phyloP scores from a whole-genome alignment of 2,329 filamentous ascomycete genomes.

The Penicillium concentricum region DNA sequence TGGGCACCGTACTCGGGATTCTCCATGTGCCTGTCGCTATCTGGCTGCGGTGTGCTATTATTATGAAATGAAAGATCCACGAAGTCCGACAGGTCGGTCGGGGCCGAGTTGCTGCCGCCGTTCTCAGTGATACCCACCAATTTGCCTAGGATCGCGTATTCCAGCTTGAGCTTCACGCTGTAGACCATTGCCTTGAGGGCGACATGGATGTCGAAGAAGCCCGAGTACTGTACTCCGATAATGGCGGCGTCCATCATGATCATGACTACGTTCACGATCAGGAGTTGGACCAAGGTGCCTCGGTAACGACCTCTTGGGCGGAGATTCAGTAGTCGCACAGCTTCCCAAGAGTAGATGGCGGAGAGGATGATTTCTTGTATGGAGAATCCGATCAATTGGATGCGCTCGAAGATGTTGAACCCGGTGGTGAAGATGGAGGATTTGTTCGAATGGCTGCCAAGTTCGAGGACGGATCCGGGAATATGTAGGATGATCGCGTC shows the following conservation, averaged over 20 bases:
- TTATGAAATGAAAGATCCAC: constrained; percentile 23
- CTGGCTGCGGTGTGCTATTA: constrained; percentile 4
- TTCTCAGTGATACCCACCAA: constrained; percentile 32
- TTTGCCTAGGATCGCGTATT: constrained; percentile 47
- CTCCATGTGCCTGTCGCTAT: constrained; percentile 12
- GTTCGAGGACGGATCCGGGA: constrained; percentile 43
- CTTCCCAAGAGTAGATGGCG: constrained; percentile 52
- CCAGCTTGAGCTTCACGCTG: constrained; percentile 50
- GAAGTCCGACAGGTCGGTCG: constrained; percentile 25
- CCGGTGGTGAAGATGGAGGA: constrained; percentile 26
- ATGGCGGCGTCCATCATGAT: constrained; percentile 46
- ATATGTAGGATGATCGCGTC: constrained; percentile 44
- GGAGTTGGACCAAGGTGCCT: constrained; percentile 46
- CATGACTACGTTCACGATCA: constrained; percentile 48
- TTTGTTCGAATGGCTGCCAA: constrained; percentile 35
- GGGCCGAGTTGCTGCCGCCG: constrained; percentile 14
- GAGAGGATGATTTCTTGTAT: constrained; percentile 56
- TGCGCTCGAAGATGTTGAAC: constrained; percentile 50
- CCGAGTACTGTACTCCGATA: constrained; percentile 42
- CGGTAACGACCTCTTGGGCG: constrained; percentile 41
- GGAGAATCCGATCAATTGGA: constrained; percentile 56
- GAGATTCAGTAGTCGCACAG: constrained; percentile 48
- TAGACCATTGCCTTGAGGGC: constrained; percentile 47
- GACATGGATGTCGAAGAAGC: constrained; percentile 44
- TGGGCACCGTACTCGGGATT: constrained; percentile 3